Evolutionary conservation across 2,329 filamentous ascomycete genomes (phyloP).

Genomic region (Mycogone perniciosa): DNA sequence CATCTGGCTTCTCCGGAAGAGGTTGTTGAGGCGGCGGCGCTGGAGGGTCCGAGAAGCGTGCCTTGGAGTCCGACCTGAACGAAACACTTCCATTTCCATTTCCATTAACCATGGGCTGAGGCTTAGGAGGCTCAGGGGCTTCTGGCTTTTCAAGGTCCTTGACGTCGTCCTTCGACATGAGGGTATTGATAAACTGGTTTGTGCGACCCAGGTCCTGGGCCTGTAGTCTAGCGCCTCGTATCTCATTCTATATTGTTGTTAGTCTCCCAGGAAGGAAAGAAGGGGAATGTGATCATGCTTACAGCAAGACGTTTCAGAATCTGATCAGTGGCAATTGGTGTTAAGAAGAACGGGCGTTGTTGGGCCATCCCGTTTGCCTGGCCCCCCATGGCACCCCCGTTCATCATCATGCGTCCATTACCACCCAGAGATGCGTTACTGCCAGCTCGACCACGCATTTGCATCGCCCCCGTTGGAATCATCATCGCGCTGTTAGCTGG

Average conservation of each 20-base stretch:
- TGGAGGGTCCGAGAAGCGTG: slow-evolving; percentile 85
- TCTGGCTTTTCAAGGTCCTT: slow-evolving; percentile 52
- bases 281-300: slow-evolving; percentile 14
- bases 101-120: slow-evolving; percentile 43
- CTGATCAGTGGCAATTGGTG: slow-evolving; percentile 86
- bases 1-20: slow-evolving; percentile 86
- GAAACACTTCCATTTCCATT: slow-evolving; percentile 47
- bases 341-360: slow-evolving; percentile 78
- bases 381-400: slow-evolving; percentile 37
- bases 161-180: slow-evolving; percentile 66
- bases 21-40: slow-evolving; percentile 91
- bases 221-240: slow-evolving; percentile 83
- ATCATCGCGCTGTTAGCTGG: slow-evolving; percentile 69
- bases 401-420: slow-evolving; percentile 55
- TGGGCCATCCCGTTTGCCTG: slow-evolving; percentile 58
- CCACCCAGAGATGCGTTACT: slow-evolving; percentile 58
- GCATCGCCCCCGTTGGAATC: slow-evolving; percentile 61
- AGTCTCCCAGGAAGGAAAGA: slow-evolving; percentile 3
- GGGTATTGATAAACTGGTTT: slow-evolving; percentile 69
- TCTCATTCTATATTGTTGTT: slow-evolving; percentile 60
- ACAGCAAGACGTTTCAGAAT: slow-evolving; percentile 63
- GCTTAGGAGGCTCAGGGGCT: slow-evolving; percentile 40
- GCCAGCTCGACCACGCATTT: slow-evolving; percentile 63
- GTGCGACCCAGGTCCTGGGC: slow-evolving; percentile 79
- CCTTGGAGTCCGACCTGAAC: slow-evolving; percentile 67